phyloP scores from a whole-genome alignment of 306 rosid species.

The Clitoria ternatea region DNA sequence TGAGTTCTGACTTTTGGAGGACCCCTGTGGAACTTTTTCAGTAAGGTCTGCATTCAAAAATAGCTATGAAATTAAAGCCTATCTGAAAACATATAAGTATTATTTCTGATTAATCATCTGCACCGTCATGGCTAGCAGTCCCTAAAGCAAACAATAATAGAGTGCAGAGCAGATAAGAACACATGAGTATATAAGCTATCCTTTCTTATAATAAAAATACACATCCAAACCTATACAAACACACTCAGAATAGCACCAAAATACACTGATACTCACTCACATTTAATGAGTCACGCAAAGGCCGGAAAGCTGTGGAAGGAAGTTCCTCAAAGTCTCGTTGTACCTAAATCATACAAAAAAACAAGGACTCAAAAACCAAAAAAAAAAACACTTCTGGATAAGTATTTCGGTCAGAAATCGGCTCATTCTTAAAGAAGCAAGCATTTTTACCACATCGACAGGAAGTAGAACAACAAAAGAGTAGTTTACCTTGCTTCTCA shows the following conservation, averaged over 20 bases:
- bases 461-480: slow-evolving; percentile 3
- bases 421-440: slow-evolving; percentile 5
- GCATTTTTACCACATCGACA: not conserved
- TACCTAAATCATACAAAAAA: slow-evolving; percentile 53
- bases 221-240: not conserved
- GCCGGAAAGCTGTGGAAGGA: slow-evolving; percentile 91
- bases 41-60: slow-evolving; percentile 67
- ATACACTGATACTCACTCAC: slow-evolving; percentile 56
- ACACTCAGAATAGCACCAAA: slow-evolving; percentile 2
- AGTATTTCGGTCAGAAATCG: slow-evolving; percentile 1
- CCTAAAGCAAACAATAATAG: not conserved
- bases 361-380: slow-evolving; percentile 22
- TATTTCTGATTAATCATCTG: slow-evolving; percentile 1
- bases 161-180: not conserved
- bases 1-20: slow-evolving; percentile 98
- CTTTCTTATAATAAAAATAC: not conserved
- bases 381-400: slow-evolving; percentile 8
- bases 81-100: slow-evolving; percentile 1
- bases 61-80: slow-evolving; percentile 26
- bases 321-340: slow-evolving; percentile 97
- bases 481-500: slow-evolving; percentile 88
- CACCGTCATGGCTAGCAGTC: not conserved
- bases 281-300: slow-evolving; percentile 91
- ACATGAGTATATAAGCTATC: not conserved
- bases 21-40: slow-evolving; percentile 91